phyloP scores from a whole-genome alignment of 1,284 basidiomycete genomes.

The Irpex sp. region DNA sequence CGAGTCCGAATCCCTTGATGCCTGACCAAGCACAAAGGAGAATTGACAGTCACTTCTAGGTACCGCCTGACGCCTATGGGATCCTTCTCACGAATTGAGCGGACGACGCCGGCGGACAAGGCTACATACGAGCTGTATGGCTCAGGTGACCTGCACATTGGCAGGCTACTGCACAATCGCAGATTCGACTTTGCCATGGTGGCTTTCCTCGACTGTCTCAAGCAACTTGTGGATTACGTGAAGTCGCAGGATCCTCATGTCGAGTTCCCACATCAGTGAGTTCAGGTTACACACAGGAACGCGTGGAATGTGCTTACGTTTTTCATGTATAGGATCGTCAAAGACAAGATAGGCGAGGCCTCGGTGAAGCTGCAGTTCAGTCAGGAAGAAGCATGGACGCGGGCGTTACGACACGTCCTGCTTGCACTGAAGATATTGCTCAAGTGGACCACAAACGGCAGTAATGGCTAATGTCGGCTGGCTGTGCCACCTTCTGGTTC shows the following conservation, averaged over 20 bases:
- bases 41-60: constrained; percentile 35
- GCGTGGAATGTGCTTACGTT: neutral
- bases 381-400: constrained; percentile 95
- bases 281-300: constrained; percentile 22
- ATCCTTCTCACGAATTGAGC: constrained; percentile 89
- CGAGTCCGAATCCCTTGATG: constrained; percentile 32
- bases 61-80: constrained; percentile 91
- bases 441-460: constrained; percentile 80
- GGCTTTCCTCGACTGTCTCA: constrained; percentile 90
- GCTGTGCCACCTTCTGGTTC: too few species aligned
- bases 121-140: constrained; percentile 86
- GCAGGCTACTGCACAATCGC: constrained; percentile 87
- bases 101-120: constrained; percentile 72
- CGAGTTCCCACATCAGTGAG: constrained; percentile 84
- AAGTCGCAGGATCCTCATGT: constrained; percentile 67
- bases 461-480: constrained; percentile 42
- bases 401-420: constrained; percentile 88
- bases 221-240: constrained; percentile 86
- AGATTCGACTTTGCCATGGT: constrained; percentile 97
- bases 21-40: constrained; percentile 9
- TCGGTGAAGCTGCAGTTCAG: constrained; percentile 93
- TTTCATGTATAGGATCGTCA: constrained; percentile 62
- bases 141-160: constrained; percentile 86
- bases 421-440: constrained; percentile 84
- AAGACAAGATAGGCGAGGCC: constrained; percentile 94